These are phyloP conservation scores for Eucalyptus globulus DNA, from an alignment of 345 rosid species.

Conservation along the genomic window DNA sequence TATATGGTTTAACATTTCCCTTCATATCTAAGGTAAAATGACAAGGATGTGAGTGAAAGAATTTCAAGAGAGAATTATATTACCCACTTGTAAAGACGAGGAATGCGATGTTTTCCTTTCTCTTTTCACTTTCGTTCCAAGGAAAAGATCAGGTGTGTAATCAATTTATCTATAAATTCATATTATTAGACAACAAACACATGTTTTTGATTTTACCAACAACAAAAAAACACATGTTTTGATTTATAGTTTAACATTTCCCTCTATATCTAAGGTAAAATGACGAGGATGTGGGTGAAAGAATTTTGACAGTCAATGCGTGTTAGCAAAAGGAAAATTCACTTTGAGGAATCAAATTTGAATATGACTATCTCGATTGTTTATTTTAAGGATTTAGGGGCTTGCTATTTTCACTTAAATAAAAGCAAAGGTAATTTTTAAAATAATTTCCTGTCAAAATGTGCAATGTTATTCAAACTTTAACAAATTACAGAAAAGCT, in stretches of 20 bases:
- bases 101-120: too few species aligned
- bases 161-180: not conserved
- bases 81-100: too few species aligned
- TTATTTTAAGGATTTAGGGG: not conserved
- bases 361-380: not conserved
- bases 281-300: not conserved
- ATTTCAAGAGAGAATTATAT: too few species aligned
- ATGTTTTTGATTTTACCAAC: too few species aligned
- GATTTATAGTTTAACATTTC: not conserved
- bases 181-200: too few species aligned
- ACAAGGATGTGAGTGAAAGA: not conserved
- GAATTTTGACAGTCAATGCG: not conserved
- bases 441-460: not conserved
- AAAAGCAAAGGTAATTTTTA: not conserved
- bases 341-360: not conserved
- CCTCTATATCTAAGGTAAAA: not conserved
- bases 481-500: not conserved
- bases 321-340: not conserved
- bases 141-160: not conserved
- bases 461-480: not conserved
- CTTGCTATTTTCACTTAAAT: not conserved
- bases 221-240: too few species aligned
- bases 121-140: too few species aligned
- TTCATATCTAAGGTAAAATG: not conserved
- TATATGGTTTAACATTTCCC: not conserved